Evolutionary conservation across 805 yeast genomes (phyloP).

Genomic region (Saccharomycodes ludwigii): DNA sequence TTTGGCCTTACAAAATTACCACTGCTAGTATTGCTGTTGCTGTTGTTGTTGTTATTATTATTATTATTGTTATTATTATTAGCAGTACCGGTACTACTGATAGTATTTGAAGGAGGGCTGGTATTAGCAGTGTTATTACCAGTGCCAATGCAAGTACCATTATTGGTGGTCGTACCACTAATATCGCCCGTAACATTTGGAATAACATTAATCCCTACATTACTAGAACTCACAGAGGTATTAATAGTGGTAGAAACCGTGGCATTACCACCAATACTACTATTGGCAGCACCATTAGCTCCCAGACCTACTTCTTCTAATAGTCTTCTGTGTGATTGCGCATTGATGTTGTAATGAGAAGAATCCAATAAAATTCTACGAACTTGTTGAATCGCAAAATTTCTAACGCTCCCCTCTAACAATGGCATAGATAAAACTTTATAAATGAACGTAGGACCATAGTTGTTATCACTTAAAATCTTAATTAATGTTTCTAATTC

Average conservation of each 20-base stretch:
- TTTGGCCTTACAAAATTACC: background rate
- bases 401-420: slow-evolving; percentile 42
- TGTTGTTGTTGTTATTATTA: background rate
- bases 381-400: slow-evolving; percentile 47
- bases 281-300: slow-evolving; percentile 1
- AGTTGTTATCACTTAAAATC: slow-evolving; percentile 52
- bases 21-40: background rate
- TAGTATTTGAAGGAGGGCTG: too few relatives aligned
- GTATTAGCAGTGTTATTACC: too few relatives aligned
- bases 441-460: slow-evolving; percentile 69
- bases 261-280: background rate
- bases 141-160: too few relatives aligned
- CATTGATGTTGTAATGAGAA: slow-evolving; percentile 24
- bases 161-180: too few relatives aligned
- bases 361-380: slow-evolving; percentile 49
- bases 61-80: slow-evolving; percentile 4
- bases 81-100: slow-evolving; percentile 4
- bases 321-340: slow-evolving; percentile 72
- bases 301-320: slow-evolving; percentile 84
- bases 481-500: slow-evolving; percentile 31
- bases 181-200: too few relatives aligned
- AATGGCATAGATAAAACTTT: slow-evolving; percentile 68
- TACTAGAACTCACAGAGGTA: too few relatives aligned
- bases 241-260: slow-evolving; percentile 3
- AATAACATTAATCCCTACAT: too few relatives aligned